Base-by-base conservation (phyloP, 352 stramenopile genomes). In the Globisporangium perplexum region DNA sequence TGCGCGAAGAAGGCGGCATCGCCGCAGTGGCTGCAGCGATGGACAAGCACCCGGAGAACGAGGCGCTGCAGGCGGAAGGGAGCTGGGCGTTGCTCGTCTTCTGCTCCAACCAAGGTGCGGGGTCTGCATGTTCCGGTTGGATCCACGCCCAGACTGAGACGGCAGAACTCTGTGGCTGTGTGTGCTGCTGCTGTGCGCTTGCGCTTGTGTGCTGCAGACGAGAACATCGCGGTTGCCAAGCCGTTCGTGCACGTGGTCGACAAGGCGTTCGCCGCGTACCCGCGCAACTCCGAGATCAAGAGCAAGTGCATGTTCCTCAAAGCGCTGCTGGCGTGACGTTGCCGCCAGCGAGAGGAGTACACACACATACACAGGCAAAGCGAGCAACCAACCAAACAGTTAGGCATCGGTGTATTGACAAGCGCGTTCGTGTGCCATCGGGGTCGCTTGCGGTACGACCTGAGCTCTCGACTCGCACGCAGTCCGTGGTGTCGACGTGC, bases 41-140 rank as follows among this genome's bases (percentile, higher is more conserved):
- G 72, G 72, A 83, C 55, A 66, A 62, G 47, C 78, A 92, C 47
- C 66, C 66, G 0, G 64, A 77, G 46, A 87, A 86, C 56, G 81
- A 85, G 33, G 68, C 81, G 14, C 59, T 92, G 43, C 76, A 90
- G 53, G 74, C 74, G 0, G 76, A 92, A 61, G 81, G 74, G 15
- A 86, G 66, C 33, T 92, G 81, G 78, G 76, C 81, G 1, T 65
- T 92, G 36, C 64, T 92, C 11, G 81, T 92, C 46, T 92, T 86
- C 52, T 92, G 81, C 67, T 77, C 81, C 14, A 92, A 92, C 55
- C 78, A 85, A 52, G 76, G 77, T 84, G 56, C 26, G 6, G 3
- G 10, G 7, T 35, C 10, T 12, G 7, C 7, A 31, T 8, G 6
- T 36, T 36, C 8, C 8, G 31, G 31, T 38, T 38, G 33, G 14